These are phyloP conservation scores for Penicillium crystallinum DNA, from an alignment of 495 filamentous ascomycete species.

Conservation along the genomic window DNA sequence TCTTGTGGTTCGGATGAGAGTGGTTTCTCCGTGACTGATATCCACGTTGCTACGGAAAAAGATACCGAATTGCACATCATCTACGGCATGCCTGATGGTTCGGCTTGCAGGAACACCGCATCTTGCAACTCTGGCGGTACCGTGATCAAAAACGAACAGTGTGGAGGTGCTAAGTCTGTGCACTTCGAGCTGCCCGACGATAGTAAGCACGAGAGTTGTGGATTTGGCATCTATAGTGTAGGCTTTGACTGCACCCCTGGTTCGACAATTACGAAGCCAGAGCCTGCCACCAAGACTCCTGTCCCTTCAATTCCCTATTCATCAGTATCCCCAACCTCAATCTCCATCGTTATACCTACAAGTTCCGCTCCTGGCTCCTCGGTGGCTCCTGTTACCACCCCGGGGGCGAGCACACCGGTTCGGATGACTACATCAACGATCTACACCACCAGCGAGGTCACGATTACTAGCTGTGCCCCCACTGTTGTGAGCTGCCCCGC, in stretches of 20 bases:
- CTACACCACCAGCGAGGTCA: slow-evolving; percentile 53
- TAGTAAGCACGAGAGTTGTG: slow-evolving; percentile 50
- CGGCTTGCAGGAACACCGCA: slow-evolving; percentile 67
- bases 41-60: slow-evolving; percentile 66
- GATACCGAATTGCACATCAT: slow-evolving; percentile 75
- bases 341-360: not conserved
- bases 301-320: slow-evolving; percentile 2
- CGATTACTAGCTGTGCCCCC: slow-evolving; percentile 53
- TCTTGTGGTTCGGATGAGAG: slow-evolving; percentile 46
- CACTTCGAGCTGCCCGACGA: slow-evolving; percentile 65
- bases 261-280: slow-evolving; percentile 22
- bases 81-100: slow-evolving; percentile 76
- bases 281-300: slow-evolving; percentile 1
- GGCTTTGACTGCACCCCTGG: slow-evolving; percentile 71
- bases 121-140: slow-evolving; percentile 60
- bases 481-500: slow-evolving; percentile 56
- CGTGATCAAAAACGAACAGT: slow-evolving; percentile 74
- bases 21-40: slow-evolving; percentile 68
- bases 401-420: slow-evolving; percentile 9
- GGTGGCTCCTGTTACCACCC: slow-evolving; percentile 10
- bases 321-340: slow-evolving; percentile 6
- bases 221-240: slow-evolving; percentile 69
- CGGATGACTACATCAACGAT: slow-evolving; percentile 22
- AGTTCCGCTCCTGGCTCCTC: not conserved
- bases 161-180: slow-evolving; percentile 81